These are phyloP conservation scores for Colletotrichum abscissum DNA, from an alignment of 2,329 filamentous ascomycete genomes.

Conservation along the genomic window DNA sequence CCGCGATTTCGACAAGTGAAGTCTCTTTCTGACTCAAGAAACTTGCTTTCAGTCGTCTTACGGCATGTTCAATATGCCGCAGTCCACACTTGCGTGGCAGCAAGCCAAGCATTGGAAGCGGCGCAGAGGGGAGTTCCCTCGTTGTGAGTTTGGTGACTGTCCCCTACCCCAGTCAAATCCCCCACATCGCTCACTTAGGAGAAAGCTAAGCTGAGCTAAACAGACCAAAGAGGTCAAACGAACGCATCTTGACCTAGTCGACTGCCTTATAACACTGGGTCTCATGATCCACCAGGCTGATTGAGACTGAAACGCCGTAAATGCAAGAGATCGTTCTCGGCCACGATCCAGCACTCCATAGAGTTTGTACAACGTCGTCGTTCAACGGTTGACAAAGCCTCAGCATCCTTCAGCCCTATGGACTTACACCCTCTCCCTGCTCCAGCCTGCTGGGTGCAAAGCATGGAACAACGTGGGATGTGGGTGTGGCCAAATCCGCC, in stretches of 20 bases:
- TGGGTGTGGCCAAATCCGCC: constrained; percentile 18
- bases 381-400: constrained; percentile 13
- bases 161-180: not conserved
- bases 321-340: not conserved
- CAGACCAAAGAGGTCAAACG: not conserved
- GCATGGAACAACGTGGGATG: constrained; percentile 9
- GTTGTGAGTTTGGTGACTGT: not conserved
- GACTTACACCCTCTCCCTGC: constrained; percentile 1
- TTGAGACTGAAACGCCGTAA: not conserved
- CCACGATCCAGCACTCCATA: not conserved
- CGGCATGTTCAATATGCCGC: constrained; percentile 1
- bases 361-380: constrained; percentile 16
- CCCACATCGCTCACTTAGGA: constrained; percentile 6
- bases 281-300: not conserved
- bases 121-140: constrained; percentile 24
- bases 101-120: not conserved
- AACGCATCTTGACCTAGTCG: not conserved
- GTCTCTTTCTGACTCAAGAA: not conserved
- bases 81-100: constrained; percentile 1
- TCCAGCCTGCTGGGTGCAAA: constrained; percentile 10
- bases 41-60: constrained; percentile 23
- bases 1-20: not conserved
- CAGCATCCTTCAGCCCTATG: constrained; percentile 34
- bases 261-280: not conserved
- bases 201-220: not conserved